These are phyloP conservation scores for Coprinopsis cinerea DNA, from an alignment of 768 basidiomycete genomes.

Conservation along the genomic window DNA sequence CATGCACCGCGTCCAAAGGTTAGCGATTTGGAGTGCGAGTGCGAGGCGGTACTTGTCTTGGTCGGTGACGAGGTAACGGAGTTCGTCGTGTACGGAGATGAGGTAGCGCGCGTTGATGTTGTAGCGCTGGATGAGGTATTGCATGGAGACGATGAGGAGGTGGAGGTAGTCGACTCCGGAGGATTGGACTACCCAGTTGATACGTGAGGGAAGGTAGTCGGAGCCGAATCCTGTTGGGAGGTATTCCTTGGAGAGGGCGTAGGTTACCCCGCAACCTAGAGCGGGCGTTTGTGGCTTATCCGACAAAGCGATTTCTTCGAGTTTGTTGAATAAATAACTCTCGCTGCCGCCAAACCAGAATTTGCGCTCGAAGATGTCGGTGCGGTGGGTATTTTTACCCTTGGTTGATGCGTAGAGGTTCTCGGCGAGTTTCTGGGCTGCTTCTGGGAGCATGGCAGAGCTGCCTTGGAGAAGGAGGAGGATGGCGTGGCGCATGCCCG, in stretches of 20 bases:
- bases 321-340: constrained; percentile 94
- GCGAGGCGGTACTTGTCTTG: constrained; percentile 88
- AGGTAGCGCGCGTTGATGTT: constrained; percentile 87
- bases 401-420: constrained; percentile 91
- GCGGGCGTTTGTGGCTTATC: constrained; percentile 88
- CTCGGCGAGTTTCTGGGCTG: constrained; percentile 76
- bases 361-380: constrained; percentile 69
- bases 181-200: constrained; percentile 99
- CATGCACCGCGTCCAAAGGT: constrained; percentile 88
- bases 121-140: constrained; percentile 76
- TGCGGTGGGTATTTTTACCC: constrained; percentile 77
- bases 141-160: constrained; percentile 92
- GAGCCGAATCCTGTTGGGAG: constrained; percentile 75
- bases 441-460: constrained; percentile 66
- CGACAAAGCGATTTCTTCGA: constrained; percentile 89
- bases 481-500: constrained; percentile 90
- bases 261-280: constrained; percentile 88
- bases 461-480: constrained; percentile 84
- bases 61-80: constrained; percentile 88
- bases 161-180: constrained; percentile 98
- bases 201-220: constrained; percentile 92
- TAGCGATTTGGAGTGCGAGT: constrained; percentile 89
- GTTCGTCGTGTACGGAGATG: constrained; percentile 95
- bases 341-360: constrained; percentile 98
- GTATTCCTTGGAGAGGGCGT: constrained; percentile 86